A percentile compares a stretch with the other conserved stretches of the same genome.
Conservation (phyloP, 208 protist species). For the Phytomonas serpens region DNA sequence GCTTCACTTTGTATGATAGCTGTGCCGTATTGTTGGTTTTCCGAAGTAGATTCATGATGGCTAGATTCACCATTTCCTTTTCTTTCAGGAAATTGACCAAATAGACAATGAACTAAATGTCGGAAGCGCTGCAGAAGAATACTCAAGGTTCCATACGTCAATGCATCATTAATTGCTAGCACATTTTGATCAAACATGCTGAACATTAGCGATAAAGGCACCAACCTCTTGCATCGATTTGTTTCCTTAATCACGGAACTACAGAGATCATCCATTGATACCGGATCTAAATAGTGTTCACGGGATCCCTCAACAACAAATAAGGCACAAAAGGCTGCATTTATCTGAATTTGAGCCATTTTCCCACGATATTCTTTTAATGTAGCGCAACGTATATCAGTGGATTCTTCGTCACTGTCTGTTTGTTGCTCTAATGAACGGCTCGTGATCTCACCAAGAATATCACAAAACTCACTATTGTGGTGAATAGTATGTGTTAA, state of each 20-base stretch:
- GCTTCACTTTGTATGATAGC: neutral
- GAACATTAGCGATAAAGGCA: conserved; percentile 73
- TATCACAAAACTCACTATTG: conserved; percentile 73
- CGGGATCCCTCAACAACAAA: conserved; percentile 73
- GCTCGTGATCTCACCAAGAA: conserved; percentile 59
- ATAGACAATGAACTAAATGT: conserved; percentile 63
- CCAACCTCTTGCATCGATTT: conserved; percentile 49
- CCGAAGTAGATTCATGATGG: neutral
- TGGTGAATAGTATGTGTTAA: conserved; percentile 63
- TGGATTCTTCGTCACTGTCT: conserved; percentile 19
- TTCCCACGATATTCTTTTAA: conserved; percentile 28
- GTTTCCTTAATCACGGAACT: conserved; percentile 57
- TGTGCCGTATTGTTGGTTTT: conserved; percentile 1
- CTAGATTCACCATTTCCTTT: neutral
- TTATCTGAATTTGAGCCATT: conserved; percentile 48
- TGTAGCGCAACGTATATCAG: conserved; percentile 14
- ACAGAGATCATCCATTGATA: conserved; percentile 71
- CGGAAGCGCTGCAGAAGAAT: conserved; percentile 56
- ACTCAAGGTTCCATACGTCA: conserved; percentile 44
- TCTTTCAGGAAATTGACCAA: conserved; percentile 24
- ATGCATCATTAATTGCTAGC: conserved; percentile 48
- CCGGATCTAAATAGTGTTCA: conserved; percentile 73
- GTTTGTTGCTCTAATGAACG: conserved; percentile 28
- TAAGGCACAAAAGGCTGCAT: conserved; percentile 45
- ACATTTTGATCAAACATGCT: conserved; percentile 81